phyloP scores from a whole-genome alignment of 345 rosid genomes.

The Jatropha curcas region DNA sequence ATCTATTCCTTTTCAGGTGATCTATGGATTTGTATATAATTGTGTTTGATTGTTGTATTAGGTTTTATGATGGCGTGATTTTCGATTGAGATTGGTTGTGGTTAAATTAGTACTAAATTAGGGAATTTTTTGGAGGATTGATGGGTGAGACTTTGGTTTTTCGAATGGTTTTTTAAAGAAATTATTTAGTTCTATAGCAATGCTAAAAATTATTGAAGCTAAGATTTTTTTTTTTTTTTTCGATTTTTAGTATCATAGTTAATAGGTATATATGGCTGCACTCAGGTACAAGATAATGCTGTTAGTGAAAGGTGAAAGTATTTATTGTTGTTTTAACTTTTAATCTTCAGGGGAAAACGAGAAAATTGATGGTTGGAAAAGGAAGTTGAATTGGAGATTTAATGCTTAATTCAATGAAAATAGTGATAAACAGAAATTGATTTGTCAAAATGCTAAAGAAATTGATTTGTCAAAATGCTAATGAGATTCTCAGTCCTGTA shows the following conservation, averaged over 20 bases:
- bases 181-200: background rate
- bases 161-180: background rate
- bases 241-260: too few species aligned
- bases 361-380: too few species aligned
- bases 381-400: too few species aligned
- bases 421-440: too few species aligned
- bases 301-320: too few species aligned
- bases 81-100: background rate
- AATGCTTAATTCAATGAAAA: too few species aligned
- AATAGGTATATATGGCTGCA: too few species aligned
- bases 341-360: too few species aligned
- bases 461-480: background rate
- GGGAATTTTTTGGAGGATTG: background rate
- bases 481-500: background rate
- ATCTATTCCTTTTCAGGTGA: constrained; percentile 78
- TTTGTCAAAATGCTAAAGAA: too few species aligned
- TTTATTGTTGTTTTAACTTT: too few species aligned
- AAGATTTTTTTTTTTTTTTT: too few species aligned
- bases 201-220: background rate
- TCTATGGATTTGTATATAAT: background rate
- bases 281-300: too few species aligned
- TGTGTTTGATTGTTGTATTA: background rate
- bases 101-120: background rate
- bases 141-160: background rate
- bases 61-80: background rate